Percentiles rank a stretch among this genome's conserved stretches.
Evolutionary conservation across 495 filamentous ascomycete genomes (phyloP).

Genomic region (Daldinia concentrica): DNA sequence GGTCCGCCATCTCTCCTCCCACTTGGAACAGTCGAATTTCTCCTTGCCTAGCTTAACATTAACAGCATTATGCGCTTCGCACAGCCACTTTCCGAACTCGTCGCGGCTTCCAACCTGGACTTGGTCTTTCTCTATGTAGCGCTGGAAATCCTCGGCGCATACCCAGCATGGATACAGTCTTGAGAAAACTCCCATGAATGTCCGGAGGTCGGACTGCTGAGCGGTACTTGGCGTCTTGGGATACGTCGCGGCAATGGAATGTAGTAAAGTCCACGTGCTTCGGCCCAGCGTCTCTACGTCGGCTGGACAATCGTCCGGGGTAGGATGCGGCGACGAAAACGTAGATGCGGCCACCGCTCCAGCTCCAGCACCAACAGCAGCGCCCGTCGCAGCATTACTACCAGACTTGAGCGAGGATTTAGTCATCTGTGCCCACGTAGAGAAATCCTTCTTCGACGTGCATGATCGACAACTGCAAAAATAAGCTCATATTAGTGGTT

Average conservation of each 20-base stretch:
- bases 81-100: conserved; percentile 93
- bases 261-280: conserved; percentile 90
- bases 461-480: conserved; percentile 83
- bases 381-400: conserved; percentile 40
- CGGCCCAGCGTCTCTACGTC: conserved; percentile 88
- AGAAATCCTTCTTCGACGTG: conserved; percentile 77
- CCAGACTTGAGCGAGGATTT: conserved; percentile 68
- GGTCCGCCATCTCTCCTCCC: conserved; percentile 94
- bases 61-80: conserved; percentile 96
- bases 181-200: conserved; percentile 83
- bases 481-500: conserved; percentile 30
- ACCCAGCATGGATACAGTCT: conserved; percentile 93
- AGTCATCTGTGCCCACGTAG: conserved; percentile 64
- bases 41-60: conserved; percentile 93
- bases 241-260: conserved; percentile 89
- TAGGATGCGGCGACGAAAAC: conserved; percentile 25
- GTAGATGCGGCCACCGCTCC: conserved; percentile 45
- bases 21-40: conserved; percentile 87
- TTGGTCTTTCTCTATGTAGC: conserved; percentile 79
- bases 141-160: conserved; percentile 90
- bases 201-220: conserved; percentile 76
- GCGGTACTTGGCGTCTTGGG: conserved; percentile 69
- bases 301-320: conserved; percentile 70
- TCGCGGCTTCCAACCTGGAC: conserved; percentile 71
- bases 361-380: conserved; percentile 44